Evolutionary conservation across 2,329 filamentous ascomycete species (phyloP), one percentile per base, ranked within the genome.

Genomic region (Atkinsonella texensis): DNA sequence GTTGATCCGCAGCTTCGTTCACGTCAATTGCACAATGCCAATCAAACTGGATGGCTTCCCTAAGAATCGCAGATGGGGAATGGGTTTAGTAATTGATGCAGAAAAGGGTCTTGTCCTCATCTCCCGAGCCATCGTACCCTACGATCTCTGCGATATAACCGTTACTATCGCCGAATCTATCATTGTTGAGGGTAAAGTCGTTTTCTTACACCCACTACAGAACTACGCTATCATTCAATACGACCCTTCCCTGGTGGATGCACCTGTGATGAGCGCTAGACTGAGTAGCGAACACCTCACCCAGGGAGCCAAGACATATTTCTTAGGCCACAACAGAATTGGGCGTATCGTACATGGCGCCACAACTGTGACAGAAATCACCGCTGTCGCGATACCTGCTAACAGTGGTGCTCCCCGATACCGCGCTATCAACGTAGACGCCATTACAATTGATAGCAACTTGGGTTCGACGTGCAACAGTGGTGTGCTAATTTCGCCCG

Each of bases 41-140:
- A 74, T 98, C 55, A 97, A 97, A 74, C 78, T 98, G 10, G 93
- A 98, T 65, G 93, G 93, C n/a, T 98, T 95, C 65, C 94, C 93
- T 6, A 88, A 93, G 66, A 89, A 93, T 58, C 80, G 89, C 47
- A 93, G 95, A 70, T 93, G 89, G 71, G 93, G 93, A 1, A 96
- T 95, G 75, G 93, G 93, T 40, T 73, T 98, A 39, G 91, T 98
- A n/a, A 87, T 98, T 55, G 93, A 98, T 68, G 93, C 94, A 0
- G 89, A 94, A 54, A 91, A 96, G 71, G 93, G 93, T 17, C 76
- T 98, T 17, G 93, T 98, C 7, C 80, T 97, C 54, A 91, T 97
- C 51, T 97, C 93, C 1, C 76, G 93, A 63, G 91, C 94, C 1
- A 89, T 96, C 56, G 87, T 98, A 18, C 93, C 93, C 2, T 96